Evolutionary conservation across 164 flowering plant genomes (phyloP).

Genomic region (Aristolochia fimbriata): DNA sequence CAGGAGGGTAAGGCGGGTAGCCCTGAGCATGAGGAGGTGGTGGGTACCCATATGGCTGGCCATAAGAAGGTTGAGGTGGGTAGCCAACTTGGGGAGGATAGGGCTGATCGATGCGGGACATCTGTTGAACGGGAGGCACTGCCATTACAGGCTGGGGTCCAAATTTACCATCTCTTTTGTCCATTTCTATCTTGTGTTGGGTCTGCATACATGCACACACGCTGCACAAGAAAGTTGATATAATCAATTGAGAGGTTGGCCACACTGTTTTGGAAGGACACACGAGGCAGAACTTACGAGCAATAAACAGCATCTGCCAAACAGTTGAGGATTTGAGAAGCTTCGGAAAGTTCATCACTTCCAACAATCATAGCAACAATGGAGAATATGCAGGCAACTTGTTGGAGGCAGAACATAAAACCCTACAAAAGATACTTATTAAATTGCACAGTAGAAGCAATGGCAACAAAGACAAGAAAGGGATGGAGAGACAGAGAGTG

Average conservation of each 20-base stretch:
- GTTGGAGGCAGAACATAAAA: constrained; percentile 68
- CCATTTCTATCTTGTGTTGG: constrained; percentile 65
- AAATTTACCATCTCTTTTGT: constrained; percentile 48
- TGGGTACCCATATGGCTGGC: constrained; percentile 31
- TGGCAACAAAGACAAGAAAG: background rate
- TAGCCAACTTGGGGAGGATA: constrained; percentile 36
- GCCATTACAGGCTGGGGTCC: constrained; percentile 36
- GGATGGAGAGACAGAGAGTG: constrained; percentile 19
- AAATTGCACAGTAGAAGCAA: background rate
- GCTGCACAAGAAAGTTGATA: constrained; percentile 19
- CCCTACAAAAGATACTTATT: constrained; percentile 15
- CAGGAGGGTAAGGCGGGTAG: constrained; percentile 28
- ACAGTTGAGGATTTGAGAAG: constrained; percentile 36
- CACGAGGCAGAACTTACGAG: constrained; percentile 30
- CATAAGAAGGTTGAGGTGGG: constrained; percentile 28
- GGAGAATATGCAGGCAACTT: constrained; percentile 57
- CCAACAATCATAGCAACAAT: constrained; percentile 39
- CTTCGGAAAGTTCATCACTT: constrained; percentile 34
- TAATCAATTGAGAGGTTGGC: background rate
- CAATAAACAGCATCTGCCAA: constrained; percentile 39
- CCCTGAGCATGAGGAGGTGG: constrained; percentile 23
- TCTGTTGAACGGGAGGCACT: constrained; percentile 48
- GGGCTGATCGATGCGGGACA: constrained; percentile 55
- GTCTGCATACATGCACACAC: constrained; percentile 78
- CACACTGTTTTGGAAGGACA: background rate